These are phyloP conservation scores for Barnettozyma siamensis DNA, from an alignment of 805 yeast species.

Conservation along the genomic window DNA sequence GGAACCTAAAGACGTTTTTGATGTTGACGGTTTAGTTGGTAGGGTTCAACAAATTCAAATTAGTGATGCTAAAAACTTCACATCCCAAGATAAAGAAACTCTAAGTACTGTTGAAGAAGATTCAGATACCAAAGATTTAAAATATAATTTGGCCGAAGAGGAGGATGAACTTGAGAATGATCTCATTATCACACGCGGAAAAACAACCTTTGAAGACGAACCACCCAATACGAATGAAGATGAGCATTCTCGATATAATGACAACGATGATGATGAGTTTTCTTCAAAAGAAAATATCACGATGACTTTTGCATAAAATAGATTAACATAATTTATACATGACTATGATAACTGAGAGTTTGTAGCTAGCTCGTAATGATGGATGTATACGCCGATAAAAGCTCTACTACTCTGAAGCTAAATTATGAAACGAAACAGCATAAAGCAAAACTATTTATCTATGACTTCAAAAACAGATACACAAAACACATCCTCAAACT, in stretches of 20 bases:
- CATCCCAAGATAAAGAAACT: neutral
- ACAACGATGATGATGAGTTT: slow-evolving; percentile 16
- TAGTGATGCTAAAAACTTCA: neutral
- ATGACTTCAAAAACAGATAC: neutral
- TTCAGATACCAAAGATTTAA: neutral
- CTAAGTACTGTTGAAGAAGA: neutral
- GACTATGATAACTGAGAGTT: too few relatives aligned
- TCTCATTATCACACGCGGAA: too few relatives aligned
- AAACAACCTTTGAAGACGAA: neutral
- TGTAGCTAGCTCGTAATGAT: too few relatives aligned
- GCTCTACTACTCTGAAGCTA: too few relatives aligned
- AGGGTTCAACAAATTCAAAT: slow-evolving; percentile 8
- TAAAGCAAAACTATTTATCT: neutral
- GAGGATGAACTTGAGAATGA: too few relatives aligned
- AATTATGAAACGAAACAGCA: neutral
- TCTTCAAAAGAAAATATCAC: slow-evolving; percentile 15
- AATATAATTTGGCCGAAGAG: slow-evolving; percentile 4
- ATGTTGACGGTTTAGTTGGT: slow-evolving; percentile 18
- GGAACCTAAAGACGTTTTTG: slow-evolving; percentile 13
- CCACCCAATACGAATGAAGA: neutral
- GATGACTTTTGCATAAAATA: slow-evolving; percentile 19
- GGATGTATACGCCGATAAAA: too few relatives aligned
- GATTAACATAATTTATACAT: neutral
- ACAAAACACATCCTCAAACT: neutral
- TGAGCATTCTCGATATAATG: neutral